These are phyloP conservation scores for Leishmania gerbilli DNA, from an alignment of 208 protist genomes.

Conservation along the genomic window DNA sequence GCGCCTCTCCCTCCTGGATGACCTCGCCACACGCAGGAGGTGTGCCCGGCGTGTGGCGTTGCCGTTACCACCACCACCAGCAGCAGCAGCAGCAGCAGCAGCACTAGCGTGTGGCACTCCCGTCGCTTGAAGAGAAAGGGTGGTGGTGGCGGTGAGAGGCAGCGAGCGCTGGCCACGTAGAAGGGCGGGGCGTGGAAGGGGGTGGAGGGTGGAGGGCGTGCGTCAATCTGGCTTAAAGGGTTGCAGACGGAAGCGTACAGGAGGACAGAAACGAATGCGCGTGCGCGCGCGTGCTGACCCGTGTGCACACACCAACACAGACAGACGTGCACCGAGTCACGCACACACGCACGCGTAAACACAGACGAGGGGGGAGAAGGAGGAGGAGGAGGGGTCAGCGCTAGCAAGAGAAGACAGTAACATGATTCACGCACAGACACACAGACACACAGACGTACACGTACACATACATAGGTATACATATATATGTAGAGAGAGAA, in stretches of 20 bases:
- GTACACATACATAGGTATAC: no score
- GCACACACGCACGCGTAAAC: neutral
- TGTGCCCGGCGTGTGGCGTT: neutral
- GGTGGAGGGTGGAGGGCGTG: no score
- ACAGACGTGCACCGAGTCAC: neutral
- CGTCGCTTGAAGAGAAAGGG: neutral
- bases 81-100: neutral
- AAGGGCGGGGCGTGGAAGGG: neutral
- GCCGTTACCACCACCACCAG: neutral
- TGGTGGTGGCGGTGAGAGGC: neutral
- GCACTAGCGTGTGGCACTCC: neutral
- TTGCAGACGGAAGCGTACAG: neutral
- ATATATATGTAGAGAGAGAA: no score
- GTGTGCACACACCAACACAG: neutral
- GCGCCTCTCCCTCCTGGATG: neutral
- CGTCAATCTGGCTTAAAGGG: neutral
- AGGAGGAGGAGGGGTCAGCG: neutral
- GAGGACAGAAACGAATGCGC: neutral
- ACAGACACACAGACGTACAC: no score
- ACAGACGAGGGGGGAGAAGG: neutral
- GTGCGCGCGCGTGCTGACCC: neutral
- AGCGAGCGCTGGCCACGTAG: neutral
- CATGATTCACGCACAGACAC: no score
- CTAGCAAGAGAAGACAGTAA: constrained; percentile 6
- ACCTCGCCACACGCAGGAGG: neutral